Base-by-base conservation (phyloP, 192 early-diverging fungal genomes). In the Rhizoclosmatium globosum region DNA sequence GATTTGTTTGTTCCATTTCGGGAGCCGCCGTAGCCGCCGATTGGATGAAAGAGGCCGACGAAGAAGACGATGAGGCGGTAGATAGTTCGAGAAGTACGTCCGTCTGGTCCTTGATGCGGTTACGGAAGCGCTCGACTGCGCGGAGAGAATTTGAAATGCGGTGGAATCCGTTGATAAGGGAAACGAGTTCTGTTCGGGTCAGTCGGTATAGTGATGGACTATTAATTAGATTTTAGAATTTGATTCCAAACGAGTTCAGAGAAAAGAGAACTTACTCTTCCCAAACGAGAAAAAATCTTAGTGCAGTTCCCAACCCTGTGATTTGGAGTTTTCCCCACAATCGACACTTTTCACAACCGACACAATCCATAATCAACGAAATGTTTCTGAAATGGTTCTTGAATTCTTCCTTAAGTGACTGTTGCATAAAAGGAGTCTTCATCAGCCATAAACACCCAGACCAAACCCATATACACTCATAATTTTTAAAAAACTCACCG, bases 311-410 rank as follows among this genome's bases (percentile, higher is more conserved):
- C n/a, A 99, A 84, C 4, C 98, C 98, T 75, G 93, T 91, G 21
- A 85, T 45, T 87, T 99, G 98, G 6, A 98, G 78, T 81, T 99
- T 99, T 39, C 98, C 98, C 98, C 98, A 99, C 45, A 99, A 85
- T 53, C 95, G 83, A 77, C 98, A 99, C 85, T 99, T 99, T 85
- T 99, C 96, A 81, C 98, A 99, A 1, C 93, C 95, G 38, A 98
- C 96, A 82, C 98, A 99, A 86, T 99, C 98, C 97, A 99, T 99
- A 82, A 99, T 98, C 31, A 91, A 83, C 13, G 97, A 94, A 21
- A 99, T 93, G 79, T 99, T 99, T 69, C 98, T 90, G 87, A 99
- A 99, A 77, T 92, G 91, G 41, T 92, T 87, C 81, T 95, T 91
- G 82, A 98, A 95, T 86, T 99, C 95, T 23, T 89, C 80, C 82